Evolutionary conservation across 1,284 basidiomycete species (phyloP).

Genomic region (Heterobasidion annosum): DNA sequence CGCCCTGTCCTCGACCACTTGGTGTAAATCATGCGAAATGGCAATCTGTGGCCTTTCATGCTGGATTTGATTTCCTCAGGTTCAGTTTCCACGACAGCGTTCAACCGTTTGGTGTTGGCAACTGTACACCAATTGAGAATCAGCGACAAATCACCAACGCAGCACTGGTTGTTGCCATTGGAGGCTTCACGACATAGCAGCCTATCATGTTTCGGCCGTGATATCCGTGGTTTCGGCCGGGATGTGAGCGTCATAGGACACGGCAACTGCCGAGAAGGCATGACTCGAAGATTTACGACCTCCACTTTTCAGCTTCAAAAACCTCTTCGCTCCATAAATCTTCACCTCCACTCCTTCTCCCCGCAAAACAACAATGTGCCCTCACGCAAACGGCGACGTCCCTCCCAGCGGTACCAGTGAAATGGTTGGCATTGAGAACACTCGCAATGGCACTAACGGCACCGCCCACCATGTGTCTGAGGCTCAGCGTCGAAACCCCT

Average conservation of each 20-base stretch:
- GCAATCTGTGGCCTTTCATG: too few species aligned
- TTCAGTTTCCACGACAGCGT: too few species aligned
- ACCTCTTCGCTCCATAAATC: conserved; percentile 6
- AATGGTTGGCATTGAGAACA: conserved; percentile 61
- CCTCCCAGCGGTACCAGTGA: conserved; percentile 38
- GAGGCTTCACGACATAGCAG: too few species aligned
- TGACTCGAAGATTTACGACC: conserved; percentile 8
- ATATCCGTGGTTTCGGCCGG: too few species aligned
- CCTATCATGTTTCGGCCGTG: too few species aligned
- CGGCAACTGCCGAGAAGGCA: conserved; percentile 1
- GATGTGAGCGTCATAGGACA: background rate
- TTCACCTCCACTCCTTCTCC: conserved; percentile 7
- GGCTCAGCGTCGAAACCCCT: conserved; percentile 59
- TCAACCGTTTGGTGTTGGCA: too few species aligned
- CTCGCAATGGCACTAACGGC: conserved; percentile 19
- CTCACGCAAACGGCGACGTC: conserved; percentile 46
- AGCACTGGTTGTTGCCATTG: too few species aligned
- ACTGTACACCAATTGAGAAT: too few species aligned
- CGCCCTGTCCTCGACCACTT: too few species aligned
- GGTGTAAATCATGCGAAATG: too few species aligned
- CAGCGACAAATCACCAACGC: too few species aligned
- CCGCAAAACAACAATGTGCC: conserved; percentile 46
- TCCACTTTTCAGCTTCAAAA: background rate
- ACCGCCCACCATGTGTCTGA: conserved; percentile 27
- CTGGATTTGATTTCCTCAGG: too few species aligned